Evolutionary conservation across 164 flowering plant genomes (phyloP), one percentile per base, ranked within the genome.

Genomic region (Hamamelis virginiana): DNA sequence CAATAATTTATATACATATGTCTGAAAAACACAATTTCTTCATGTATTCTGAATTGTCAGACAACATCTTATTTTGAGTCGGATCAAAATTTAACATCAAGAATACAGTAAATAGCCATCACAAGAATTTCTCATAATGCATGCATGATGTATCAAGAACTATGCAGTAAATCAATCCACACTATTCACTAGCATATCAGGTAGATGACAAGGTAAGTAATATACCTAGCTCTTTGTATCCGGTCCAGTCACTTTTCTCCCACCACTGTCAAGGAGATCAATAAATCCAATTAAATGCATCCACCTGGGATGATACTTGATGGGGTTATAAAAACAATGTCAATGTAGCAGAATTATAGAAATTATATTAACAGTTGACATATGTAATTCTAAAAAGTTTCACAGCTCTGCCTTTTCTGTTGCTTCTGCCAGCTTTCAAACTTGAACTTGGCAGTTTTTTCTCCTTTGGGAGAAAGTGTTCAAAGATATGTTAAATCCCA

Each of bases 231-330:
- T 94, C 98, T 80, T 94, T 94, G 87, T 90, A 90, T 77, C 97
- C 98, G 16, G 88, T 94, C 98, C 98, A 94, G 80, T 92, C 98
- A 82, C 97, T 91, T 75, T 92, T 94, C 92, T 94, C 98, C 97
- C 98, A 94, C 98, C 98, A 94, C 98, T 94, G 97, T 82, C 85
- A 85, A 89, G 81, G 79, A 90, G 82, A 90, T 82, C 80, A 88
- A 90, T 69, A 87, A 90, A 87, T 68, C 85, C 86, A 84, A 80
- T 88, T 85, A 84, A 80, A 86, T 77, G 83, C 78, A 79, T 81
- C 81, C 81, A 88, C 86, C 89, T 82, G 88, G 85, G 83, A 82
- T 80, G 77, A 77, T 81, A 80, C 83, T 86, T 78, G 57, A 68
- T 73, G 61, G 59, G 65, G 84, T 81, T 75, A 84, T 50, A 63